A percentile compares a stretch with the other conserved stretches of the same genome.
Evolutionary conservation across 148 eudicot genomes (phyloP).

Genomic region (Oxyria digyna): DNA sequence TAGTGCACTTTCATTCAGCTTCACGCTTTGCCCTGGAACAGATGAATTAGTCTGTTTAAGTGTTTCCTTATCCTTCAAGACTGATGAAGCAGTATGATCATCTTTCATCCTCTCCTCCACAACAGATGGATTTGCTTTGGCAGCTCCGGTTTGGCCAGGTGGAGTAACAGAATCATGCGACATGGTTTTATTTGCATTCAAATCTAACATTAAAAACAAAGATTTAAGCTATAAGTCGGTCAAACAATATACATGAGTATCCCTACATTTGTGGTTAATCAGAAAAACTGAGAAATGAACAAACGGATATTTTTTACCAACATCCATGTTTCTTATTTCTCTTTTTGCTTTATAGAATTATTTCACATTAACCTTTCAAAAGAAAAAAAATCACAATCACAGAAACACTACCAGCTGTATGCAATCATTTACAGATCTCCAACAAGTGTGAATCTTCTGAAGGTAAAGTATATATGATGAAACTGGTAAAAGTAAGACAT

Average conservation of each 20-base stretch:
- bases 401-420: not conserved
- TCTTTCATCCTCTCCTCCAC: slow-evolving; percentile 18
- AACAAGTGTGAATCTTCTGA: not conserved
- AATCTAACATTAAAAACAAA: slow-evolving; percentile 15
- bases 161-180: slow-evolving; percentile 20
- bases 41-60: not conserved
- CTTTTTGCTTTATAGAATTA: not conserved
- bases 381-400: not conserved
- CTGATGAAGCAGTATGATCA: slow-evolving; percentile 11
- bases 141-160: slow-evolving; percentile 19
- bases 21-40: not conserved
- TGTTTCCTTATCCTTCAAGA: not conserved
- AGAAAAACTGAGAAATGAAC: not conserved
- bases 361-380: not conserved
- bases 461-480: not conserved
- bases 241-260: not conserved
- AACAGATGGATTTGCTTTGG: slow-evolving; percentile 28
- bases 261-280: not conserved
- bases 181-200: slow-evolving; percentile 9
- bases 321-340: not conserved
- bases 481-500: not conserved
- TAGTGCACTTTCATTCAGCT: not conserved
- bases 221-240: not conserved
- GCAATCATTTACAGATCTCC: slow-evolving; percentile 1
- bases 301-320: not conserved